phyloP scores from a whole-genome alignment of 169 alveolate genomes.

The Plasmodium knowlesi region DNA sequence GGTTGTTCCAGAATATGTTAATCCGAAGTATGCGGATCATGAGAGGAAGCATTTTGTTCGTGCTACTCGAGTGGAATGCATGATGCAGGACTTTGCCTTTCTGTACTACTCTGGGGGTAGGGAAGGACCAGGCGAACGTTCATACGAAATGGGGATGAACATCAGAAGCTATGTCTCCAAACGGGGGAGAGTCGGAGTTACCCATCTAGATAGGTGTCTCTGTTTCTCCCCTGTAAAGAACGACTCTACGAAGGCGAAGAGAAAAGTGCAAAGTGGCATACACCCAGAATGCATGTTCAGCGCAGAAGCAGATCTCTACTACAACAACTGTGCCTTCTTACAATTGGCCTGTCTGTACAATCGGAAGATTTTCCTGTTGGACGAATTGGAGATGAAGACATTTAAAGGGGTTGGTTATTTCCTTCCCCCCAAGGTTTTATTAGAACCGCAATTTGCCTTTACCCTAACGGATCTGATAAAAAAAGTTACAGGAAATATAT shows the following conservation, averaged over 20 bases:
- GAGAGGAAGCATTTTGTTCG: slow-evolving; percentile 87
- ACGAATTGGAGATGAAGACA: slow-evolving; percentile 3
- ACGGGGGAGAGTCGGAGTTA: slow-evolving; percentile 86
- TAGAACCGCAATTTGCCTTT: slow-evolving; percentile 66
- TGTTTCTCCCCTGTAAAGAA: slow-evolving; percentile 91
- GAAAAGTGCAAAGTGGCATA: slow-evolving; percentile 77
- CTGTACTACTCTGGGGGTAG: slow-evolving; percentile 57
- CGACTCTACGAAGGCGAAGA: slow-evolving; percentile 83
- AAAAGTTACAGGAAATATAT: slow-evolving; percentile 61
- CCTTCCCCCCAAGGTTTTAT: slow-evolving; percentile 63
- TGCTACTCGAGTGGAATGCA: slow-evolving; percentile 93
- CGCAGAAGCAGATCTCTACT: slow-evolving; percentile 88
- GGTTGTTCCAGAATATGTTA: slow-evolving; percentile 93
- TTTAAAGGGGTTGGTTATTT: slow-evolving; percentile 34
- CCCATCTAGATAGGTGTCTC: slow-evolving; percentile 85
- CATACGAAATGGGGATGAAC: background rate
- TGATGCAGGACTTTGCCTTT: slow-evolving; percentile 91
- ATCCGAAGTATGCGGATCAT: slow-evolving; percentile 94
- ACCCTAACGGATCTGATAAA: slow-evolving; percentile 50
- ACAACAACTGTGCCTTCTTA: slow-evolving; percentile 82
- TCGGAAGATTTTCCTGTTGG: slow-evolving; percentile 40
- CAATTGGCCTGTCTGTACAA: slow-evolving; percentile 82
- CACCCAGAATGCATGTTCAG: slow-evolving; percentile 87
- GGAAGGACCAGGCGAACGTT: background rate
- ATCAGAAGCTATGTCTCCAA: slow-evolving; percentile 4